Base-by-base conservation (phyloP, 73 alveolate species). In the Paramecium caudatum region DNA sequence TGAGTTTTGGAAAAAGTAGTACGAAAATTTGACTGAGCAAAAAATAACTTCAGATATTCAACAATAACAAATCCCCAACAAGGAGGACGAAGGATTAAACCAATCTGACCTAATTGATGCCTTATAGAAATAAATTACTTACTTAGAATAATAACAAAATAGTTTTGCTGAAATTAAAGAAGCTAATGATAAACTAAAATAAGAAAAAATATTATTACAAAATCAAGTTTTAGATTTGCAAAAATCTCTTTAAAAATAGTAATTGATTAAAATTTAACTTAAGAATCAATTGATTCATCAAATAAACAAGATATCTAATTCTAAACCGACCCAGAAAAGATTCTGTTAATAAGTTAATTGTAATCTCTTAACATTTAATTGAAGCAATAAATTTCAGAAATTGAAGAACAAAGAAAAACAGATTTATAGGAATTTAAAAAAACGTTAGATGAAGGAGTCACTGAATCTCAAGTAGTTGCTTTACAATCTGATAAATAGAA, bases 1-100 rank as follows among this genome's bases (percentile, higher is more conserved):
- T 19, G 80, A 55, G 17, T 55, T 55, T 55, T 55, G 80, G 80
- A 55, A 55, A 23, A 43, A 55, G 0, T 37, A 55, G 17, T 55
- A 55, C 16, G 5, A 37, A 55, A 55, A 55, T 9, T 55, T 55
- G n/a, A 43, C 25, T n/a, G n/a, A n/a, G n/a, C n/a, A n/a, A n/a
- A n/a, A n/a, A n/a, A n/a, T n/a, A n/a, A n/a, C n/a, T n/a, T n/a
- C n/a, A n/a, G n/a, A n/a, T n/a, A n/a, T n/a, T n/a, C n/a, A n/a
- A n/a, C n/a, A n/a, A n/a, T n/a, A n/a, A n/a, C n/a, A n/a, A n/a
- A n/a, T n/a, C n/a, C n/a, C n/a, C n/a, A n/a, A n/a, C n/a, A n/a
- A n/a, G n/a, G n/a, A n/a, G n/a, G n/a, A n/a, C n/a, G n/a, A n/a
- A n/a, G n/a, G n/a, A n/a, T n/a, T n/a, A n/a, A n/a, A n/a, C n/a